Percentiles rank a stretch among this genome's conserved stretches.
phyloP scores from a whole-genome alignment of 495 filamentous ascomycete species.

The Aspergillus ellipticus region DNA sequence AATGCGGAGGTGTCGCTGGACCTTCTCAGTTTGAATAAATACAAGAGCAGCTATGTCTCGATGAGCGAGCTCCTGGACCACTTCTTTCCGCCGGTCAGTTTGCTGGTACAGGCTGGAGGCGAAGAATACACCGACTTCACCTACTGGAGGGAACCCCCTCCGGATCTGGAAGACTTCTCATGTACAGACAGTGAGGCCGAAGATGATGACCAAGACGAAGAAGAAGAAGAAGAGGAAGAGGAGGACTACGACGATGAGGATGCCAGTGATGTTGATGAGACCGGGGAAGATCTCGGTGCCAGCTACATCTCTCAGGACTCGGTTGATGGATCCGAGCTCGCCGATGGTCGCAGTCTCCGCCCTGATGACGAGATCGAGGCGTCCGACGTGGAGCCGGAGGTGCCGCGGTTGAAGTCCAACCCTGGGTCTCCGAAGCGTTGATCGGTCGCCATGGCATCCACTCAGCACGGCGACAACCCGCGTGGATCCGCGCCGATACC shows the following conservation, averaged over 20 bases:
- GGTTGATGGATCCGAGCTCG: slow-evolving; percentile 46
- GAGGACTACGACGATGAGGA: slow-evolving; percentile 42
- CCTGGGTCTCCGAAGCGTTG: neutral
- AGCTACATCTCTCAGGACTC: slow-evolving; percentile 58
- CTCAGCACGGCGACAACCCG: neutral
- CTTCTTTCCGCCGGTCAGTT: slow-evolving; percentile 84
- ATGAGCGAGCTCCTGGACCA: slow-evolving; percentile 97
- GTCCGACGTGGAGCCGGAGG: slow-evolving; percentile 2
- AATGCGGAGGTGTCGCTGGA: slow-evolving; percentile 96
- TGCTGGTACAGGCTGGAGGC: slow-evolving; percentile 70
- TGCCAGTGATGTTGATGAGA: slow-evolving; percentile 40
- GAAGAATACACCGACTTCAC: slow-evolving; percentile 88
- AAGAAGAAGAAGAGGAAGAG: slow-evolving; percentile 31
- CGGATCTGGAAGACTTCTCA: slow-evolving; percentile 74
- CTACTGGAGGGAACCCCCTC: slow-evolving; percentile 75
- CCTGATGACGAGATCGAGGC: slow-evolving; percentile 24
- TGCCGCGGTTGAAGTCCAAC: neutral
- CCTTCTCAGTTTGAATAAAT: slow-evolving; percentile 83
- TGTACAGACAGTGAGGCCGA: slow-evolving; percentile 65
- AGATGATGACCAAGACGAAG: slow-evolving; percentile 26
- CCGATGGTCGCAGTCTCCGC: slow-evolving; percentile 36
- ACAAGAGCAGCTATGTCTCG: slow-evolving; percentile 93
- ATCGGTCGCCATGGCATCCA: neutral
- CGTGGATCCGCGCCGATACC: neutral
- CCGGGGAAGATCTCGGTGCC: slow-evolving; percentile 48